Conservation (phyloP, 192 early-diverging fungal species). For the Podochytrium sp. region DNA sequence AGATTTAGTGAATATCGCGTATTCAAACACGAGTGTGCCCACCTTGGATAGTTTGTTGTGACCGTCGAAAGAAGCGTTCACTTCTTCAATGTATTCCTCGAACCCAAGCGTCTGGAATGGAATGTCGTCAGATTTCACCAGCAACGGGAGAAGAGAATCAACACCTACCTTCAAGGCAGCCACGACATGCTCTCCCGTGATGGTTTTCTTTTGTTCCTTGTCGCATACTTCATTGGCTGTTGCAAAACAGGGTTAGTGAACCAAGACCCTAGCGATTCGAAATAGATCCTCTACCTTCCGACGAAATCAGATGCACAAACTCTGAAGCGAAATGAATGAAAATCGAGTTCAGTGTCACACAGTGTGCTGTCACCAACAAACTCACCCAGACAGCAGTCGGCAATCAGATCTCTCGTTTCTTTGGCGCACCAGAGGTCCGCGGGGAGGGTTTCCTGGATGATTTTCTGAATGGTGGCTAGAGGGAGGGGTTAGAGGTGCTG, state of each 20-base stretch:
- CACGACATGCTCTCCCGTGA: slow-evolving; percentile 95
- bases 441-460: slow-evolving; percentile 96
- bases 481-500: neutral
- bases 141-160: neutral
- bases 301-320: slow-evolving; percentile 93
- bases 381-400: slow-evolving; percentile 94
- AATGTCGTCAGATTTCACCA: neutral
- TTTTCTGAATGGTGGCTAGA: slow-evolving; percentile 87
- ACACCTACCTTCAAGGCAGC: slow-evolving; percentile 73
- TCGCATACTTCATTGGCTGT: slow-evolving; percentile 94
- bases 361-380: neutral
- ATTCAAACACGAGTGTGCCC: slow-evolving; percentile 20
- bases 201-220: slow-evolving; percentile 95
- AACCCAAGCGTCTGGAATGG: slow-evolving; percentile 77
- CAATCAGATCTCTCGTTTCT: slow-evolving; percentile 91
- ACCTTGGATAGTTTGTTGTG: slow-evolving; percentile 86
- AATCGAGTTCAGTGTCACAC: too few relatives aligned
- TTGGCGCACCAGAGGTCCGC: slow-evolving; percentile 89
- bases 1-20: neutral
- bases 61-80: slow-evolving; percentile 85
- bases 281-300: slow-evolving; percentile 60
- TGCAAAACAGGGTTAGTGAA: neutral
- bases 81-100: slow-evolving; percentile 86
- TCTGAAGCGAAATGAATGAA: slow-evolving; percentile 55
- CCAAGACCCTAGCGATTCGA: slow-evolving; percentile 1